Evolutionary conservation across 163 green algal genomes (phyloP), one percentile per base, ranked within the genome.

Genomic region (Prototheca wickerhamii): DNA sequence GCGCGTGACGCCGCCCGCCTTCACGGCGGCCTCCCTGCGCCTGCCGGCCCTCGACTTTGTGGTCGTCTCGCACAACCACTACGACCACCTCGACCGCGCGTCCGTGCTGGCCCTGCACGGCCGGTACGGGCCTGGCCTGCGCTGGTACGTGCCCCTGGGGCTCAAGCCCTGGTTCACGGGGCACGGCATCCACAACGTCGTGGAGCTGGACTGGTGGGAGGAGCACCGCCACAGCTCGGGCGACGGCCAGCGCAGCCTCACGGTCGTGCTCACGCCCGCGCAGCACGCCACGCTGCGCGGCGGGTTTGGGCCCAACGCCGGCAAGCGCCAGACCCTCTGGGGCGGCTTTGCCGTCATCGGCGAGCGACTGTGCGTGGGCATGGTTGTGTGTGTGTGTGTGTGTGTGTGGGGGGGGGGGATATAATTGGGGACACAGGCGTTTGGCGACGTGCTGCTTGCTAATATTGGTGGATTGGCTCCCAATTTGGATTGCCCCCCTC

Each of bases 171-270:
- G 85, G 85, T 91, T 95, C 40, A 43, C 30, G 2, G 4, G 7
- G 0, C 37, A 43, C 2, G 80, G 78, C 21, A 75, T 91, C 26
- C 33, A 25, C 2, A 79, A 84, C 40, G 79, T 93, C 34, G 62
- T 70, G 23, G 87, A 94, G 73, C 60, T 94, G 65, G 83, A 89
- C 61, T 95, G 87, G 87, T 93, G 86, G 87, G 71, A 91, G 60
- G 21, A 30, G 17, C 33, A 21, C 5, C n/a, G n/a, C 2, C 58
- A 53, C 58, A 6, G 10, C 10, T 26, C 23, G 40, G 26, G 12
- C 4, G n/a, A 57, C 50, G 12, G 28, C 58, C 15, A n/a, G n/a
- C n/a, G 28, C 4, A 10, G 21, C n/a, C 23, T 66, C 3, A 33
- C 50, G 20, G 40, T 82, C 4, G 53, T 34, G 7, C 54, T 76